phyloP scores from a whole-genome alignment of 495 filamentous ascomycete genomes.

The Podospora australis region DNA sequence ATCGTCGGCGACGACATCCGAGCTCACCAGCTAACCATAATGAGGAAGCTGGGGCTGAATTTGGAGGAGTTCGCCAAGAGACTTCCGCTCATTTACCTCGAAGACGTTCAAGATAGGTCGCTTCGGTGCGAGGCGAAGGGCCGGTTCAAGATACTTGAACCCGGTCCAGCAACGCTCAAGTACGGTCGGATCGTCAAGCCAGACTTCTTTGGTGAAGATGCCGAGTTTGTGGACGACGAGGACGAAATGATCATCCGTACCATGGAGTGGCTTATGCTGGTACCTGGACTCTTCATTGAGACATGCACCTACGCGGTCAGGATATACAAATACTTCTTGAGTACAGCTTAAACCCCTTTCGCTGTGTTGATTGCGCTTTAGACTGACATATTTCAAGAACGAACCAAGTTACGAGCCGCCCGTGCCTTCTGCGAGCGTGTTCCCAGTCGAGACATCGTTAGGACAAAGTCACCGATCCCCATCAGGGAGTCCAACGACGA shows the following conservation, averaged over 20 bases:
- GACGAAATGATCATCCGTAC: slow-evolving; percentile 71
- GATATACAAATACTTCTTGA: slow-evolving; percentile 66
- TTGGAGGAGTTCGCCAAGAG: slow-evolving; percentile 41
- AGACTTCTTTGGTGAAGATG: slow-evolving; percentile 58
- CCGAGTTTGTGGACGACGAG: slow-evolving; percentile 41
- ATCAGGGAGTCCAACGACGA: slow-evolving; percentile 16
- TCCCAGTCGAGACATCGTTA: slow-evolving; percentile 35
- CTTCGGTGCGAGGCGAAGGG: slow-evolving; percentile 27
- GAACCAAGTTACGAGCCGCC: slow-evolving; percentile 57
- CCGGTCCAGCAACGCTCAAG: slow-evolving; percentile 36
- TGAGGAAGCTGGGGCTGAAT: slow-evolving; percentile 49
- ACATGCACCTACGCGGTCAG: slow-evolving; percentile 60
- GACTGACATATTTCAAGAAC: slow-evolving; percentile 34
- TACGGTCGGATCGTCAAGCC: slow-evolving; percentile 48
- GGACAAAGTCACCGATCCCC: slow-evolving; percentile 29
- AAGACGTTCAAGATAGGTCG: slow-evolving; percentile 28
- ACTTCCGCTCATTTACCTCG: slow-evolving; percentile 52
- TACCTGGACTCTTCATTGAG: slow-evolving; percentile 62
- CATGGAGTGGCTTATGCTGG: slow-evolving; percentile 75
- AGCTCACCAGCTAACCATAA: slow-evolving; percentile 55
- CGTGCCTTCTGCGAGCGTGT: slow-evolving; percentile 50
- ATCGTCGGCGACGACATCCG: slow-evolving; percentile 40
- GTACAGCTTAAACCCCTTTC: slow-evolving; percentile 45
- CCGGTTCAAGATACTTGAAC: slow-evolving; percentile 46
- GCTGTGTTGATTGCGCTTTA: slow-evolving; percentile 11